These are phyloP conservation scores for Petasospora fabianii DNA, from an alignment of 1,139 yeast genomes.

Conservation along the genomic window DNA sequence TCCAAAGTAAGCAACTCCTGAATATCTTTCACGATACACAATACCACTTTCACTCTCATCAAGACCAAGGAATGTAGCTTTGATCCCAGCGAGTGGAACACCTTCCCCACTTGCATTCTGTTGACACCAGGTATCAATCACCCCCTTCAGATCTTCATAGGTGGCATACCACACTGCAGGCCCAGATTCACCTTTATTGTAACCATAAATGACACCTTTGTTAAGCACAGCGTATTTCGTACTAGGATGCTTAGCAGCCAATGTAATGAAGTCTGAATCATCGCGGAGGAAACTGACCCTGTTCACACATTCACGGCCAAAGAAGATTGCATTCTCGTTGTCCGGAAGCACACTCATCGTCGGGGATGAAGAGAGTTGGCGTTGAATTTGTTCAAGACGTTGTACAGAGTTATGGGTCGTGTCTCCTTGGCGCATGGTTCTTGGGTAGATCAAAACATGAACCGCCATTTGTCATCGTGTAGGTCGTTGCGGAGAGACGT, in stretches of 20 bases:
- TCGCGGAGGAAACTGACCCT: constrained; percentile 77
- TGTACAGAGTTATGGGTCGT: neutral
- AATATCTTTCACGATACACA: constrained; percentile 40
- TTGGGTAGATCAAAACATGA: no score
- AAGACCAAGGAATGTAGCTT: constrained; percentile 62
- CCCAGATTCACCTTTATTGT: neutral
- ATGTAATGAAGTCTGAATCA: constrained; percentile 54
- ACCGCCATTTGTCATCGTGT: no score
- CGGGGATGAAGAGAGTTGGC: neutral
- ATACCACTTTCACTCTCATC: constrained; percentile 43
- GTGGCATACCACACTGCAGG: constrained; percentile 14
- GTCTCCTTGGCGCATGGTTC: neutral
- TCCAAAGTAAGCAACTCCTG: constrained; percentile 76
- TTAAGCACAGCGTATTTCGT: constrained; percentile 57
- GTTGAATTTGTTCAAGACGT: constrained; percentile 10
- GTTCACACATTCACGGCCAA: constrained; percentile 62
- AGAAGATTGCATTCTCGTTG: constrained; percentile 27
- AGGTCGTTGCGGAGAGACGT: neutral
- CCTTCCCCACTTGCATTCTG: constrained; percentile 23
- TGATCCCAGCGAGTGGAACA: constrained; percentile 23
- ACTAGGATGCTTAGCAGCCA: constrained; percentile 47
- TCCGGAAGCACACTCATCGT: neutral
- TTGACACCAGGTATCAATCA: constrained; percentile 17
- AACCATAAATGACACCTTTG: constrained; percentile 26
- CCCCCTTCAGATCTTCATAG: constrained; percentile 14